Conservation (phyloP, 1,284 basidiomycete species). For the Ceratobasidium sp. region DNA sequence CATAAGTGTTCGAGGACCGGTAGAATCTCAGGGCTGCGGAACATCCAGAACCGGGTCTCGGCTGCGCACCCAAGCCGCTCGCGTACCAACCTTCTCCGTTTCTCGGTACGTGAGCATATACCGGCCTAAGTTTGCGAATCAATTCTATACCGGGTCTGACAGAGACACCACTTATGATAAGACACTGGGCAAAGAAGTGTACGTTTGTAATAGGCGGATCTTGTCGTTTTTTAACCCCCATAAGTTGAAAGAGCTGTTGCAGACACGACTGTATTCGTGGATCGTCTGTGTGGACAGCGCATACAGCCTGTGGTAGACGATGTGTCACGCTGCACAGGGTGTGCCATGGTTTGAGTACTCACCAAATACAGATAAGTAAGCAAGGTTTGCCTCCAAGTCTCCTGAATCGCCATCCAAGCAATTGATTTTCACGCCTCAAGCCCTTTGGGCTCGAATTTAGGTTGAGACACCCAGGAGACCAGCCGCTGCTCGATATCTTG, state of each 20-base stretch:
- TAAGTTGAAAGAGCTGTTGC: constrained; percentile 9
- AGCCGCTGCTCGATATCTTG: not conserved
- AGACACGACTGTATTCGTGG: not conserved
- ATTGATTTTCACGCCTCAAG: not conserved
- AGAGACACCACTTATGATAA: constrained; percentile 1
- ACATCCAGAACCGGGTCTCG: not conserved
- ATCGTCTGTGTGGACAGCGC: not conserved
- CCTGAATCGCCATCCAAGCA: not conserved
- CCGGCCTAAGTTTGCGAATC: not conserved
- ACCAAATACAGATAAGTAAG: constrained; percentile 27
- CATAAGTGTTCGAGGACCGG: constrained; percentile 25
- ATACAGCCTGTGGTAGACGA: not conserved
- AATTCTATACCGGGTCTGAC: too few species aligned
- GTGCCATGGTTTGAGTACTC: not conserved
- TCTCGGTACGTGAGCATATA: constrained; percentile 14
- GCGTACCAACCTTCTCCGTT: too few species aligned
- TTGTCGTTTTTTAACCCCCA: not conserved
- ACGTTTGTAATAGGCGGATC: constrained; percentile 1
- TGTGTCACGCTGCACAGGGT: too few species aligned
- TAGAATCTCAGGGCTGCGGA: constrained; percentile 1
- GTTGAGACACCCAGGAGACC: not conserved
- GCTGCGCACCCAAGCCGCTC: too few species aligned
- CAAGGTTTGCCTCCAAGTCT: constrained; percentile 20
- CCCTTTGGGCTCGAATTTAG: not conserved
- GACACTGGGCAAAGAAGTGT: constrained; percentile 14